Evolutionary conservation across 352 stramenopile species (phyloP).

Genomic region (Pilasporangium apinafurcum): DNA sequence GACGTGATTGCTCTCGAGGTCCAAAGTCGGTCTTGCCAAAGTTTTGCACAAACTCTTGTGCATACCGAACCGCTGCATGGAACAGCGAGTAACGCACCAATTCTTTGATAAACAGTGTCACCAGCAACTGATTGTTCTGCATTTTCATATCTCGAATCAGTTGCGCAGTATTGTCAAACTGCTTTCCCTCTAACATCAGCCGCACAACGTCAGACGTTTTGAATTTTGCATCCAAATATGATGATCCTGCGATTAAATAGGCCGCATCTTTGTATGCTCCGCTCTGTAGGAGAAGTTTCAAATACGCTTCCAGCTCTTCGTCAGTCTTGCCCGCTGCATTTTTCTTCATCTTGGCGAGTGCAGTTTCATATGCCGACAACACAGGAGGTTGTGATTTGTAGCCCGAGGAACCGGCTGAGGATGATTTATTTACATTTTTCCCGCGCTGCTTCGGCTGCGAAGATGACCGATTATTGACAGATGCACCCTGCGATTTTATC

Average conservation of each 20-base stretch:
- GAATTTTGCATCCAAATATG: conserved; percentile 46
- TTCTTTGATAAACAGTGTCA: conserved; percentile 81
- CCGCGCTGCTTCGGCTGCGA: conserved; percentile 10
- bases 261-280: conserved; percentile 52
- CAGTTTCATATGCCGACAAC: conserved; percentile 14
- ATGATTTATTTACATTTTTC: conserved; percentile 1
- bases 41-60: conserved; percentile 72
- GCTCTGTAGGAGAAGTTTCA: conserved; percentile 49
- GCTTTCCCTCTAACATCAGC: conserved; percentile 56
- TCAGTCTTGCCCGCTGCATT: conserved; percentile 21
- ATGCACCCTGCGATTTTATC: too few species aligned
- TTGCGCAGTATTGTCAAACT: conserved; percentile 56
- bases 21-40: conserved; percentile 49
- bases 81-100: conserved; percentile 64
- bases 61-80: conserved; percentile 57
- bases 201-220: conserved; percentile 75
- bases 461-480: too few species aligned
- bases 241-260: conserved; percentile 64
- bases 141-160: conserved; percentile 75
- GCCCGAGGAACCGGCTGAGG: too few species aligned
- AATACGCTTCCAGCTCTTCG: conserved; percentile 38
- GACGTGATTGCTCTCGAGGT: conserved; percentile 12
- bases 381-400: not conserved
- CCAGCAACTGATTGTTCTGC: conserved; percentile 58
- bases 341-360: conserved; percentile 26